Evolutionary conservation across 164 flowering plant genomes (phyloP).

Genomic region (Aristolochia californica): DNA sequence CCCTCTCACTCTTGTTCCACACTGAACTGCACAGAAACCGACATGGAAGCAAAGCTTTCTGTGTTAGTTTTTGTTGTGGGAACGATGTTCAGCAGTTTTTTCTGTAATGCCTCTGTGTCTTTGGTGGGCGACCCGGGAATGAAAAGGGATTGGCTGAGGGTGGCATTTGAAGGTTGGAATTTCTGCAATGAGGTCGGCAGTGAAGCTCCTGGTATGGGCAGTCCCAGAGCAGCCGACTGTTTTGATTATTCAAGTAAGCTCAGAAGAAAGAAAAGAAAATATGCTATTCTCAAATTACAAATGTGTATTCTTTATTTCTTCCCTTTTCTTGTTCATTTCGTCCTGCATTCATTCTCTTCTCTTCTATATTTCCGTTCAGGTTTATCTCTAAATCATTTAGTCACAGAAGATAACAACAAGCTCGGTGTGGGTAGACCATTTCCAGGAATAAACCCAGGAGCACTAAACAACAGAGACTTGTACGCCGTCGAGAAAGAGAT

Average conservation of each 20-base stretch:
- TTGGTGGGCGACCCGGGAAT: constrained; percentile 69
- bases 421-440: constrained; percentile 48
- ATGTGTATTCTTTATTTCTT: background rate
- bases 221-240: constrained; percentile 94
- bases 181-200: constrained; percentile 89
- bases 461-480: constrained; percentile 36
- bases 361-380: no score
- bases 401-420: constrained; percentile 44
- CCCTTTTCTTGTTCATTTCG: background rate
- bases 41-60: constrained; percentile 9
- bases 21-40: background rate
- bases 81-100: constrained; percentile 9
- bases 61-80: constrained; percentile 13
- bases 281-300: background rate
- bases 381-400: constrained; percentile 27
- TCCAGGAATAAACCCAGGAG: constrained; percentile 21
- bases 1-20: background rate
- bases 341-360: background rate
- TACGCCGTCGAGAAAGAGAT: constrained; percentile 65
- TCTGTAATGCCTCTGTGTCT: constrained; percentile 16
- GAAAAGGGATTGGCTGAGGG: constrained; percentile 58
- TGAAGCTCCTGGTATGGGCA: constrained; percentile 81
- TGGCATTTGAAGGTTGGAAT: constrained; percentile 90
- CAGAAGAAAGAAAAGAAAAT: background rate
- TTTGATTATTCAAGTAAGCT: constrained; percentile 49